phyloP scores from a whole-genome alignment of 371 early-diverging fungal species.

The Nematocida sp. region DNA sequence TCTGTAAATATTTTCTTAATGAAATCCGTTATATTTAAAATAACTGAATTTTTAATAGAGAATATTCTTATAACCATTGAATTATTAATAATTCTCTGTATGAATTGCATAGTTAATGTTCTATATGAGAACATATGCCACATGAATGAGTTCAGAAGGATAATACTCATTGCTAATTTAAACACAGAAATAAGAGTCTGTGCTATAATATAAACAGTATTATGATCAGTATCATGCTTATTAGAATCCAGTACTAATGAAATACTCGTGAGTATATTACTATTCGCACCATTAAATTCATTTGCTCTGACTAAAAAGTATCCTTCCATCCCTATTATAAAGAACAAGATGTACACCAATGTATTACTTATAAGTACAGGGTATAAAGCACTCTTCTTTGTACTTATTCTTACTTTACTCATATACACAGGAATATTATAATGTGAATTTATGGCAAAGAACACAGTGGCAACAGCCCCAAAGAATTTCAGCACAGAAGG shows the following conservation, averaged over 20 bases:
- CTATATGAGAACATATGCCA: slow-evolving; percentile 14
- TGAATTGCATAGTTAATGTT: not conserved
- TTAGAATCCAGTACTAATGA: not conserved
- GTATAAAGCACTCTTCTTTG: not conserved
- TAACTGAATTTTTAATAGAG: no score
- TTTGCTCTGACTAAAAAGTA: not conserved
- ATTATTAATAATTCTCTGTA: not conserved
- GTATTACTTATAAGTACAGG: not conserved
- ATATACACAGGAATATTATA: slow-evolving; percentile 15
- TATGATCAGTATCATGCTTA: not conserved
- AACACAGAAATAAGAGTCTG: slow-evolving; percentile 5
- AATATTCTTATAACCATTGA: no score
- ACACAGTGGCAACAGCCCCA: not conserved
- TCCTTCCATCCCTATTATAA: not conserved
- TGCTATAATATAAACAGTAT: not conserved
- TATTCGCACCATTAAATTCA: not conserved
- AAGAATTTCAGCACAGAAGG: not conserved
- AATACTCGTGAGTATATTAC: not conserved
- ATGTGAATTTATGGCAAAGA: slow-evolving; percentile 9
- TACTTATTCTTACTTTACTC: not conserved
- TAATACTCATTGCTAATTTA: slow-evolving; percentile 7
- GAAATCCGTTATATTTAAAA: no score
- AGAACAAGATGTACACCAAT: not conserved
- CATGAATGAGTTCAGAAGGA: slow-evolving; percentile 15
- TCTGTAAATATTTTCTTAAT: not conserved